Evolutionary conservation across 331 rosid species (phyloP).

Genomic region (Malus hybrid): DNA sequence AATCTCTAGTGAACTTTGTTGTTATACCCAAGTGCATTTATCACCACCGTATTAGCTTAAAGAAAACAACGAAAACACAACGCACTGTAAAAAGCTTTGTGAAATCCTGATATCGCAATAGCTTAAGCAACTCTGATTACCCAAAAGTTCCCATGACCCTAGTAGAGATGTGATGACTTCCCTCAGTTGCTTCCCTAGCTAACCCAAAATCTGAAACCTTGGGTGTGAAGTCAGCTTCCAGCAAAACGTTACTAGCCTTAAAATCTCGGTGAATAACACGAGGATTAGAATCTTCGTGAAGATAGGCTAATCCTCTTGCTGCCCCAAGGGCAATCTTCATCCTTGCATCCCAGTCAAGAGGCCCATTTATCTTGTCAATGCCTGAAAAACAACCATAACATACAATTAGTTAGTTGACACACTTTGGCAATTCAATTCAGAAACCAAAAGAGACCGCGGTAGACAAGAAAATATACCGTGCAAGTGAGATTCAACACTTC

Average conservation of each 20-base stretch:
- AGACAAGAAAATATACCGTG: constrained; percentile 52
- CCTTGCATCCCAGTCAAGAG: constrained; percentile 94
- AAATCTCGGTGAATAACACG: constrained; percentile 95
- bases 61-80: neutral
- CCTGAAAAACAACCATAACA: constrained; percentile 40
- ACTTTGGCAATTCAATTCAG: neutral
- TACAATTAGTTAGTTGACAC: neutral
- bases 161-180: constrained; percentile 79
- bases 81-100: neutral
- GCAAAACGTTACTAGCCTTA: constrained; percentile 83
- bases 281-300: constrained; percentile 96
- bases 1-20: neutral
- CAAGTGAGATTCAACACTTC: constrained; percentile 97
- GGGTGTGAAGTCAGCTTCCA: constrained; percentile 91
- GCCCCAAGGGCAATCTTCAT: constrained; percentile 91
- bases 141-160: constrained; percentile 98
- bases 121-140: constrained; percentile 28
- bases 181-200: constrained; percentile 97
- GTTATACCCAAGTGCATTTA: neutral
- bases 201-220: constrained; percentile 96
- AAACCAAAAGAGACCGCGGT: constrained; percentile 1
- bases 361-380: constrained; percentile 55
- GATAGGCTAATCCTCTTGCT: constrained; percentile 97
- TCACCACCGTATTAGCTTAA: neutral
- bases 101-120: neutral